Evolutionary conservation across 2,329 filamentous ascomycete species (phyloP).

Genomic region (Dactylellina haptotyla): DNA sequence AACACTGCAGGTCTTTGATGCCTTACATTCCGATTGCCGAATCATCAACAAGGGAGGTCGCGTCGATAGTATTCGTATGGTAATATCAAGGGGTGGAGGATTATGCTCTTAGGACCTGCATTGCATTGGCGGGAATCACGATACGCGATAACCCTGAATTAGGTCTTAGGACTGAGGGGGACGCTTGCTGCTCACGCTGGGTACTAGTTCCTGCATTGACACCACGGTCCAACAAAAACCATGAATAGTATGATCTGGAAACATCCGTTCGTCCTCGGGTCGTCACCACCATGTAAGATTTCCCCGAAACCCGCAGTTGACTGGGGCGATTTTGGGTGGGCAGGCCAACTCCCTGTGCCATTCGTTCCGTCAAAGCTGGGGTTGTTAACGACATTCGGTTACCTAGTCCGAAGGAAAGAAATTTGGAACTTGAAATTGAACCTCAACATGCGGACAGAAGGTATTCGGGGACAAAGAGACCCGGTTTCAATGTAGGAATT

Average conservation of each 20-base stretch:
- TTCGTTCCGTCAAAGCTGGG: slow-evolving; percentile 45
- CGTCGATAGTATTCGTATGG: slow-evolving; percentile 7
- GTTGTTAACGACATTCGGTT: slow-evolving; percentile 31
- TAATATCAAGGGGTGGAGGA: slow-evolving; percentile 13
- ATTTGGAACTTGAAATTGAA: slow-evolving; percentile 18
- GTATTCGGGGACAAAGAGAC: not conserved
- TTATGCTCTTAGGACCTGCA: not conserved
- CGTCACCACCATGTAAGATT: slow-evolving; percentile 10
- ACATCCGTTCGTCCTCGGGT: slow-evolving; percentile 40
- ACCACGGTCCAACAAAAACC: not conserved
- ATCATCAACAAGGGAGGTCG: slow-evolving; percentile 14
- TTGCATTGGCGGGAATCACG: slow-evolving; percentile 19
- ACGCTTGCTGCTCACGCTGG: no score
- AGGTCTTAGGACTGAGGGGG: not conserved
- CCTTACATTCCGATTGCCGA: slow-evolving; percentile 34
- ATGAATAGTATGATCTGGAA: slow-evolving; percentile 15
- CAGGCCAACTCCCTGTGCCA: slow-evolving; percentile 23
- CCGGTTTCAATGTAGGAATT: slow-evolving; percentile 3
- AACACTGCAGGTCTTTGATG: slow-evolving; percentile 21
- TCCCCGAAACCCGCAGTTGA: slow-evolving; percentile 19
- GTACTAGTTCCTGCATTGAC: slow-evolving; percentile 20
- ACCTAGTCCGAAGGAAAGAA: slow-evolving; percentile 20
- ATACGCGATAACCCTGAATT: slow-evolving; percentile 15
- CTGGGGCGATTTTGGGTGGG: not conserved
- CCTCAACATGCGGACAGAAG: slow-evolving; percentile 19